These are phyloP conservation scores for Leptomonas pyrrhocoris DNA, from an alignment of 208 protist genomes.

Conservation along the genomic window DNA sequence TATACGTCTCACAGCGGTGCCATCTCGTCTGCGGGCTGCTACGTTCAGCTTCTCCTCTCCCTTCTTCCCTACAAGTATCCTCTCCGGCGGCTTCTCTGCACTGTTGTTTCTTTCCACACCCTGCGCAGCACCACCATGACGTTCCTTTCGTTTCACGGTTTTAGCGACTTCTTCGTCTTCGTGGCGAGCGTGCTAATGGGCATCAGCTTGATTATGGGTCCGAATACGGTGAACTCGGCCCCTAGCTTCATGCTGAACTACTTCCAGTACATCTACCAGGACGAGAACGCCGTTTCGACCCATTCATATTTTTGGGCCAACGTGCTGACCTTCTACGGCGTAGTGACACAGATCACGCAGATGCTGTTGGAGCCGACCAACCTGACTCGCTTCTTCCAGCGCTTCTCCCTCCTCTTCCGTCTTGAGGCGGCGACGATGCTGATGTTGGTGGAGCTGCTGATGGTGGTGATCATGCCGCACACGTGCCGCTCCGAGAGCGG, in stretches of 20 bases:
- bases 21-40: too few relatives aligned
- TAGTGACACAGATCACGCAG: slow-evolving; percentile 68
- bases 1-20: too few relatives aligned
- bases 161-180: slow-evolving; percentile 50
- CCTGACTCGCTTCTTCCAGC: slow-evolving; percentile 48
- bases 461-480: slow-evolving; percentile 51
- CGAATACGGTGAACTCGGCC: slow-evolving; percentile 77
- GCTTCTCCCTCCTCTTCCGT: slow-evolving; percentile 52
- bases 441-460: slow-evolving; percentile 53
- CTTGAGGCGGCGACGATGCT: slow-evolving; percentile 38
- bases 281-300: slow-evolving; percentile 38
- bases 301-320: slow-evolving; percentile 51
- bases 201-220: slow-evolving; percentile 71
- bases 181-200: slow-evolving; percentile 70
- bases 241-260: slow-evolving; percentile 77
- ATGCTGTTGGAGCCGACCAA: slow-evolving; percentile 45
- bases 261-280: slow-evolving; percentile 52
- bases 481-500: slow-evolving; percentile 23
- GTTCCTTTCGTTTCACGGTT: slow-evolving; percentile 29
- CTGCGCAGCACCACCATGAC: slow-evolving; percentile 14
- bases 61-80: too few relatives aligned
- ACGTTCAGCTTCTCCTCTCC: too few relatives aligned
- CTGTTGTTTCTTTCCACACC: neutral
- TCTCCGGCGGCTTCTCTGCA: neutral
- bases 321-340: slow-evolving; percentile 71